phyloP scores from a whole-genome alignment of 176 grass and related monocot species.

The Pontederia crassipes region DNA sequence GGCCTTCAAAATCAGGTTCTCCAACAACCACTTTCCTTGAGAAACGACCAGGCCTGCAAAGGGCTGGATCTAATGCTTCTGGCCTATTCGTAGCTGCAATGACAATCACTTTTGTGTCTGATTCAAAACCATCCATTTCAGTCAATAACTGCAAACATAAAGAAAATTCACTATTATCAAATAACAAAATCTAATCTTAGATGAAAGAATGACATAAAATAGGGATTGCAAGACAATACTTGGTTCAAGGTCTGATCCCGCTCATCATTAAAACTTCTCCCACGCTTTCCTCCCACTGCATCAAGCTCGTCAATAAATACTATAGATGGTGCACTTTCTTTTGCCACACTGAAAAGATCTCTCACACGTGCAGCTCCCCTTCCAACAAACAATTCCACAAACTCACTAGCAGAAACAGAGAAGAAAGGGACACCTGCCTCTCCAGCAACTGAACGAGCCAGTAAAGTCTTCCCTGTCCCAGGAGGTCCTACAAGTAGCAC shows the following conservation, averaged over 20 bases:
- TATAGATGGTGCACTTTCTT: constrained; percentile 70
- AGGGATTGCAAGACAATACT: constrained; percentile 26
- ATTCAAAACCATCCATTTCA: constrained; percentile 95
- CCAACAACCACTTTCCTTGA: constrained; percentile 93
- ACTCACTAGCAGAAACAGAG: constrained; percentile 90
- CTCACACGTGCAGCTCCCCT: constrained; percentile 84
- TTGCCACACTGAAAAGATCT: constrained; percentile 94
- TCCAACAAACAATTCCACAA: constrained; percentile 93
- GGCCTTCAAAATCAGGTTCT: constrained; percentile 65
- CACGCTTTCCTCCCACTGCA: constrained; percentile 89
- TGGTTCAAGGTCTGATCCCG: constrained; percentile 96
- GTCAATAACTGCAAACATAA: constrained; percentile 65
- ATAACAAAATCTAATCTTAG: constrained; percentile 3
- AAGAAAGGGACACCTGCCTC: constrained; percentile 94
- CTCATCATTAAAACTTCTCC: constrained; percentile 84
- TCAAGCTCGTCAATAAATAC: constrained; percentile 98
- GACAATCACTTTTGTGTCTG: constrained; percentile 84
- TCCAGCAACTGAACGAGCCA: constrained; percentile 85
- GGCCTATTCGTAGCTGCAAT: constrained; percentile 91
- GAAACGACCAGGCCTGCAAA: constrained; percentile 82
- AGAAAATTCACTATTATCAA: constrained; percentile 19
- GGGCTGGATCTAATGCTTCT: constrained; percentile 70
- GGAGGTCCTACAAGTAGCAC: constrained; percentile 90
- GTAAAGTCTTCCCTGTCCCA: constrained; percentile 83
- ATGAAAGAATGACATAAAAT: not conserved